Percentiles rank a stretch among this genome's conserved stretches.
Conservation (phyloP, 1,139 yeast genomes). For the Yamadazyma blattariae region DNA sequence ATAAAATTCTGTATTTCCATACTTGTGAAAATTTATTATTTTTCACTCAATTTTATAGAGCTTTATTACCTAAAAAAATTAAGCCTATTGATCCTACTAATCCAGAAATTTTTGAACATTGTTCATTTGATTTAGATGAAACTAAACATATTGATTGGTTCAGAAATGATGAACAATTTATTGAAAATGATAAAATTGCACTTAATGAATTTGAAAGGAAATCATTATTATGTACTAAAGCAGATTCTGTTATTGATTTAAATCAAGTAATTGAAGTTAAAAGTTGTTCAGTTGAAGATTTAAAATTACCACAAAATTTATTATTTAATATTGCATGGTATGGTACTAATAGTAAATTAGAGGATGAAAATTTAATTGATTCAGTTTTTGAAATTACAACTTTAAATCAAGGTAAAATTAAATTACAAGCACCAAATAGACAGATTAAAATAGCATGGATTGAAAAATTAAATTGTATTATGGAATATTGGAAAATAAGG, state of each 20-base stretch:
- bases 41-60: conserved; percentile 53
- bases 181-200: conserved; percentile 53
- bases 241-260: conserved; percentile 64
- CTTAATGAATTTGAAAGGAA: conserved; percentile 63
- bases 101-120: conserved; percentile 35
- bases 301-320: conserved; percentile 30
- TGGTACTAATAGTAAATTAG: conserved; percentile 16
- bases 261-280: conserved; percentile 42
- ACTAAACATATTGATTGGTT: conserved; percentile 59
- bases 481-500: conserved; percentile 59
- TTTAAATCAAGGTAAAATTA: conserved; percentile 44
- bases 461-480: conserved; percentile 38
- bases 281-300: conserved; percentile 22
- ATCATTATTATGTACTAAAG: conserved; percentile 50
- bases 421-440: conserved; percentile 56
- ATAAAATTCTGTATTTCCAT: conserved; percentile 59
- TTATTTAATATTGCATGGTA: conserved; percentile 49
- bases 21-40: conserved; percentile 62
- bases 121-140: conserved; percentile 50
- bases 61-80: conserved; percentile 51
- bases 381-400: conserved; percentile 54
- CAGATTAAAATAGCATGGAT: conserved; percentile 67
- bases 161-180: conserved; percentile 43
- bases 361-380: conserved; percentile 34
- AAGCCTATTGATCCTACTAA: conserved; percentile 17